phyloP scores from a whole-genome alignment of 371 early-diverging fungal genomes.

The Zychaea mexicana region DNA sequence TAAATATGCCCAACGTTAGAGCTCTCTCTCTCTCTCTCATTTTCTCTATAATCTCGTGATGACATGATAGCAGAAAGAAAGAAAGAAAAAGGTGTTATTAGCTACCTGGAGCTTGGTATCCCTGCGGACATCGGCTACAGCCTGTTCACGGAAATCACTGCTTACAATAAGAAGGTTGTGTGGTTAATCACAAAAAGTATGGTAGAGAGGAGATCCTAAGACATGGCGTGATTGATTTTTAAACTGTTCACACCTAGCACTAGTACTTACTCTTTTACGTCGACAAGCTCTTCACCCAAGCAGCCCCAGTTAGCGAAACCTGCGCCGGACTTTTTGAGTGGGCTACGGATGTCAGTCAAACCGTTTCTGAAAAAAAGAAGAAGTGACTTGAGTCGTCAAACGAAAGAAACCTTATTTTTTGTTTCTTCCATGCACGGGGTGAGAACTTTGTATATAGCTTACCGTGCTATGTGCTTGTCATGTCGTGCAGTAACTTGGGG shows the following conservation, averaged over 20 bases:
- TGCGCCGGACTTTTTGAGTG: constrained; percentile 16
- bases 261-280: constrained; percentile 19
- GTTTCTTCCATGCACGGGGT: not conserved
- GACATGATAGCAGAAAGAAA: no score
- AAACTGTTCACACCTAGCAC: not conserved
- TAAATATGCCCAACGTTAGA: no score
- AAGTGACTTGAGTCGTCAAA: no score
- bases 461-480: constrained; percentile 10
- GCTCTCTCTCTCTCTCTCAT: no score
- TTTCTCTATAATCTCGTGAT: no score
- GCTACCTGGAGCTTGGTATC: constrained; percentile 14
- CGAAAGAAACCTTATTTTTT: no score
- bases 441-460: not conserved
- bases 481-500: not conserved
- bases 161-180: not conserved
- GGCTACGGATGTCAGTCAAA: constrained; percentile 13
- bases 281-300: constrained; percentile 10
- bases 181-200: not conserved
- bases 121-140: not conserved
- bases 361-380: constrained; percentile 9
- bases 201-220: not conserved
- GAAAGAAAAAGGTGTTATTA: not conserved
- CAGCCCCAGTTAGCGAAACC: constrained; percentile 19
- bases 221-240: not conserved
- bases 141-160: constrained; percentile 6